Base-by-base conservation (phyloP, 495 filamentous ascomycete genomes). In the Penicillium malachiteum region DNA sequence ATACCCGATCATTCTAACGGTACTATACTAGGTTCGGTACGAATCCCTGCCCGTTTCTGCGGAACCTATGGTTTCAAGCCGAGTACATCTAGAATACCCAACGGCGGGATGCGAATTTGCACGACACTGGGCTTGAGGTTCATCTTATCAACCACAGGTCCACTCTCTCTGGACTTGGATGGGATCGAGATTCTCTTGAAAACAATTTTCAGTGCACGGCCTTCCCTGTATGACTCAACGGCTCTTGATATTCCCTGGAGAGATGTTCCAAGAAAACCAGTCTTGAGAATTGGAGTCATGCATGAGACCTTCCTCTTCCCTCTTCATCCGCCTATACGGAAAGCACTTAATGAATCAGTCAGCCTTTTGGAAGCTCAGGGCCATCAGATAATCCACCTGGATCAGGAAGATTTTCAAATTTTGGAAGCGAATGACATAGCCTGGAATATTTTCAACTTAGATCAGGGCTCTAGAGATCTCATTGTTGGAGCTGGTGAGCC, bases 31-130 rank as follows among this genome's bases (percentile, higher is more conserved):
- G 59, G 84, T 3, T 81, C 76, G 37, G 79, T 87, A 34, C 70
- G 85, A 7, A 83, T 87, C 17, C 86, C 86, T 2, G 84, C 86
- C 7, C 78, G 77, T 17, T 84, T 82, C 54, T 80, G 80, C 58
- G 83, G 80, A 16, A 59, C 86, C 1, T 89, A 80, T 62, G 81
- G 82, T 2, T 64, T 77, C 50, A 53, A 61, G 50, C 73, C 74
- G 2, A 63, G 60, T n/a, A 55, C 58, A 30, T 50, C 75, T 26
- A 68, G 84, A 16, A 54, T 88, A 6, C 80, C 85, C 35, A 68
- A 56, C 26, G 62, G 62, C 37, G 59, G 76, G 48, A 79, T 79
- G 77, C 77, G 79, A 3, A 78, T 75, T 52, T 74, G 66, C 49
- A 78, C 76, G 63, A 78, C 58, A 30, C 56, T 77, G 40, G 81